Percentiles rank a stretch among this genome's conserved stretches.
Conservation (phyloP, 805 yeast species). For the Saccharomycopsis sp. region DNA sequence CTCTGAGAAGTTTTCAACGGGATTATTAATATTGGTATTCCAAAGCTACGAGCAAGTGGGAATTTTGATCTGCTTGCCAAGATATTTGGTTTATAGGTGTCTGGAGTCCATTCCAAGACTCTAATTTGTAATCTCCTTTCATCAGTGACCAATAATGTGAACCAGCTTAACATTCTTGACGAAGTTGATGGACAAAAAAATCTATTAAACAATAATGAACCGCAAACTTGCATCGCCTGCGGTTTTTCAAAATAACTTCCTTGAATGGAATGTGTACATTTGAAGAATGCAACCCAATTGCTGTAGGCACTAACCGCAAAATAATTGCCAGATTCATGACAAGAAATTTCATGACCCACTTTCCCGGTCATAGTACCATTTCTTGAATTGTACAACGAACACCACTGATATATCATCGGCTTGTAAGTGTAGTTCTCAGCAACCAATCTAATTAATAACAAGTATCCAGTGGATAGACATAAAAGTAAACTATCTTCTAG, state of each 20-base stretch:
- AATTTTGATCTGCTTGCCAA: background rate
- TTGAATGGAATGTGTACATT: background rate
- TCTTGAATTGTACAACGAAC: slow-evolving; percentile 1
- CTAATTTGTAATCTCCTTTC: slow-evolving; percentile 4
- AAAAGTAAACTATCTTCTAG: slow-evolving; percentile 10
- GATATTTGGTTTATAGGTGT: background rate
- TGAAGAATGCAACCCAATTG: slow-evolving; percentile 6
- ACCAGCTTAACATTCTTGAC: no score
- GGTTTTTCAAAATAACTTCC: background rate
- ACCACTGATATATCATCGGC: slow-evolving; percentile 7
- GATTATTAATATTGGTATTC: slow-evolving; percentile 7
- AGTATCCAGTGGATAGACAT: slow-evolving; percentile 6
- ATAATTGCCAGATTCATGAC: slow-evolving; percentile 7
- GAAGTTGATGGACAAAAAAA: no score
- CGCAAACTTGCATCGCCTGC: background rate
- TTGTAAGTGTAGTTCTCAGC: background rate
- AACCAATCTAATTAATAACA: slow-evolving; percentile 3
- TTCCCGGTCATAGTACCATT: background rate
- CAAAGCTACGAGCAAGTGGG: slow-evolving; percentile 3
- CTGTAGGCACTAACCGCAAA: slow-evolving; percentile 5
- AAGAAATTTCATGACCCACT: slow-evolving; percentile 5
- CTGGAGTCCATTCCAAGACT: background rate
- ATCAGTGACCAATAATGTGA: background rate
- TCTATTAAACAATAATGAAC: background rate
- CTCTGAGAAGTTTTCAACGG: slow-evolving; percentile 2